These are phyloP conservation scores for Kuraishia piskuri DNA, from an alignment of 805 yeast species.

Conservation along the genomic window DNA sequence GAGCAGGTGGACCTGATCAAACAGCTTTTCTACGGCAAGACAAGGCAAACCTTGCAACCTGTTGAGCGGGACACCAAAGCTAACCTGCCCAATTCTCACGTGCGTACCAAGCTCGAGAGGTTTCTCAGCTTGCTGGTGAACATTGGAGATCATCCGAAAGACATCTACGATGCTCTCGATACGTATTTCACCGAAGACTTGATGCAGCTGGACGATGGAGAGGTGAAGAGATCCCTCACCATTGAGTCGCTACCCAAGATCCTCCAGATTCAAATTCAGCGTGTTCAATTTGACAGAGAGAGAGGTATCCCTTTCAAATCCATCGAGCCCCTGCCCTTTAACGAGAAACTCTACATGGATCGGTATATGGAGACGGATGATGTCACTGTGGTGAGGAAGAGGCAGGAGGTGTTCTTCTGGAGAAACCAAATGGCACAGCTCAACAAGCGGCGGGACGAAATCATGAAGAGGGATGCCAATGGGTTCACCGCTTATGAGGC, in stretches of 20 bases:
- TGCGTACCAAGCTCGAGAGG: conserved; percentile 57
- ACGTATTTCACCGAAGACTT: conserved; percentile 70
- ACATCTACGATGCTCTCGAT: conserved; percentile 86
- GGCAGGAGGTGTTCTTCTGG: conserved; percentile 56
- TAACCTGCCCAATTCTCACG: conserved; percentile 8
- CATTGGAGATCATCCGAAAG: conserved; percentile 81
- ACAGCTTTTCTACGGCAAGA: conserved; percentile 74
- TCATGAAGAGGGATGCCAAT: conserved; percentile 38
- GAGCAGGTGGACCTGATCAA: conserved; percentile 84
- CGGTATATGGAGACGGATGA: conserved; percentile 72
- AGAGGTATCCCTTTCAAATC: conserved; percentile 72
- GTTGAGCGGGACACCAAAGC: conserved; percentile 22
- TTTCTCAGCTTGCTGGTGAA: conserved; percentile 78
- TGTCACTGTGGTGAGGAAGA: conserved; percentile 37
- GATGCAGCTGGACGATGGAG: conserved; percentile 61
- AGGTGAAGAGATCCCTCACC: conserved; percentile 65
- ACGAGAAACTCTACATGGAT: conserved; percentile 75
- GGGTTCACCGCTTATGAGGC: conserved; percentile 43
- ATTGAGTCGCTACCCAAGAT: conserved; percentile 69
- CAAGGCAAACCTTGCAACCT: conserved; percentile 67
- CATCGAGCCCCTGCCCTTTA: conserved; percentile 72
- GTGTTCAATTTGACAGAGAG: conserved; percentile 83
- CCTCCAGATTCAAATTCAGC: conserved; percentile 85
- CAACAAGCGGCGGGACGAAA: conserved; percentile 29
- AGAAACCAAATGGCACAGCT: conserved; percentile 41